Evolutionary conservation across 495 filamentous ascomycete genomes (phyloP), one percentile per base, ranked within the genome.

Genomic region (Annulohypoxylon nitens): DNA sequence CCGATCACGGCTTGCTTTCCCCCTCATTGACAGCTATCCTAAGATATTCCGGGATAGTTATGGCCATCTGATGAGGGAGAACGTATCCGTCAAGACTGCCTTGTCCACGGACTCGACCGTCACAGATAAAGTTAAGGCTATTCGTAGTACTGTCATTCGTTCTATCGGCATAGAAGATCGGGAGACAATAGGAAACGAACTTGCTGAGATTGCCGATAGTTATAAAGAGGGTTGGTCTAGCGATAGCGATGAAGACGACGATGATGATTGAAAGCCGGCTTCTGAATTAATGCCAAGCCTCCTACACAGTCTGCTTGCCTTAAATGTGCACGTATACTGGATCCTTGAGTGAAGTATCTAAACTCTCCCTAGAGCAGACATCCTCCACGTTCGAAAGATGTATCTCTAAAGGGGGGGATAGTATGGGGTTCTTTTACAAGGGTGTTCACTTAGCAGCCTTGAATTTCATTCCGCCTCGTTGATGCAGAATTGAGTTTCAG

Each of bases 181-280:
- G 10, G 96, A 99, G 81, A 85, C 84, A 11, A 84, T 99, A 37
- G 86, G 89, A 5, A 95, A 97, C 74, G 91, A 93, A n/a, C 83
- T 99, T 30, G 90, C 90, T 50, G 92, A 93, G 74, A 91, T 98
- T 65, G 89, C 91, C 10, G 95, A 97, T 76, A 90, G 90, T 67
- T 98, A 97, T 76, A 90, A 93, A 75, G 93, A 95, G 58, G 95
- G 94, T 0, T 98, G 94, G 93, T 88, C 90, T 41, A 95, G 92
- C 80, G 94, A 90, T 62, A 92, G 89, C 54, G 94, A 97, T 54
- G 90, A 90, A 10, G 93, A 92, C 41, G 92, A 94, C 70, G 94
- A 95, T 69, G 91, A 86, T 9, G 67, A 76, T 30, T 76, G 61
- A 72, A 39, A 26, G 23, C 39, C 12, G 33, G 11, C 36, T 16